Evolutionary conservation across 1,284 basidiomycete species (phyloP), one percentile per base, ranked within the genome.

Genomic region (Butyriboletus appendiculatus): DNA sequence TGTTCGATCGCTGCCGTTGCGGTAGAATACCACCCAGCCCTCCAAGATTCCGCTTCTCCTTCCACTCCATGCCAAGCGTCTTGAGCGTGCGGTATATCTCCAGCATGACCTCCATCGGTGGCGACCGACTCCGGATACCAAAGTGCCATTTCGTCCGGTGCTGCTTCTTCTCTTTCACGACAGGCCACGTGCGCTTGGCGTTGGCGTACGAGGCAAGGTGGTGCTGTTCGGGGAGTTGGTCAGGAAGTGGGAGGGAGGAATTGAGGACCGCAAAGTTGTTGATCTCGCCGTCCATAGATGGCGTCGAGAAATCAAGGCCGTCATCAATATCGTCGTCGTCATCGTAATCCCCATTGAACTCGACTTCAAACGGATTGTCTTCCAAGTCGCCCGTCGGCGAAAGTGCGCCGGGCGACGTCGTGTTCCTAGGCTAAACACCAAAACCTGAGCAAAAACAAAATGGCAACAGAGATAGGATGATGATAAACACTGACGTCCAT

Each of bases 71-170:
- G 18, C 92, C 93, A n/a, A 99, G 78, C 52, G 86, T 79, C 73
- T 92, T 90, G 53, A 99, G 75, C 50, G 96, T 97, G 58, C 93
- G 81, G 75, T 99, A 99, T 53, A 99, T 97, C 79, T 98, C 96
- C 24, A 98, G 77, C 96, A 99, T 98, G 42, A 99, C 96, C 72
- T 98, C 96, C 94, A 98, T 97, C 20, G 96, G 96, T 42, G 95
- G 94, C 55, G 90, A 94, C 53, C 95, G 82, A 61, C 92, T 95
- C 35, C 96, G 84, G 42, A 99, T 99, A 6, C 97, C 96, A 68
- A 98, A 99, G 72, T 99, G 97, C 97, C 97, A 99, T 67, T 89
- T 90, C 14, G 89, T 90, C 58, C 83, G 80, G 60, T 85, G 84
- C 58, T 83, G 81, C 63, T 82, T 86, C 76, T 85, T 86, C 67